Percentiles rank a stretch among this genome's conserved stretches.
These are phyloP conservation scores for Lentinula boryana DNA, from an alignment of 768 basidiomycete species.

Conservation along the genomic window DNA sequence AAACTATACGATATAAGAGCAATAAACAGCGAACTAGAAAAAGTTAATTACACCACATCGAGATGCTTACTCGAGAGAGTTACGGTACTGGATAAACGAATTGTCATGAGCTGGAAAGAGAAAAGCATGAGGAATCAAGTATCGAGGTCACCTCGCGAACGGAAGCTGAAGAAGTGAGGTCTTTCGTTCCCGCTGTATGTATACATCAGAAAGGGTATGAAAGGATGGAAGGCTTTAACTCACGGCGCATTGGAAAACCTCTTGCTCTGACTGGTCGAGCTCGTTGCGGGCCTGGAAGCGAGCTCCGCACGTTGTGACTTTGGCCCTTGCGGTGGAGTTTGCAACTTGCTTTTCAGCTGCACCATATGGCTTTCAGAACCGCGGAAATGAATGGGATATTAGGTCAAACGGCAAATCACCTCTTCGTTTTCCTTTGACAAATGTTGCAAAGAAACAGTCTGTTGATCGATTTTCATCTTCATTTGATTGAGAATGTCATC, in stretches of 20 bases:
- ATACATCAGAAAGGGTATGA: not conserved
- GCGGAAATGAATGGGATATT: not conserved
- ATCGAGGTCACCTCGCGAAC: not conserved
- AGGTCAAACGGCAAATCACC: slow-evolving; percentile 20
- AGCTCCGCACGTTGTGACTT: not conserved
- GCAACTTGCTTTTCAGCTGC: not conserved
- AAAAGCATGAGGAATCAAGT: not conserved
- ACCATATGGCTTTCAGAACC: not conserved
- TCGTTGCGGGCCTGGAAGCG: not conserved
- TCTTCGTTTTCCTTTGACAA: slow-evolving; percentile 42
- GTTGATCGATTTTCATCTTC: slow-evolving; percentile 44
- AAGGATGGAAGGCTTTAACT: not conserved
- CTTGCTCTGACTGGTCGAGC: not conserved
- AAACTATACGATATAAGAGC: no score
- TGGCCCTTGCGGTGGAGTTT: not conserved
- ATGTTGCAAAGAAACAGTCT: slow-evolving; percentile 34
- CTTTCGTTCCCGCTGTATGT: not conserved
- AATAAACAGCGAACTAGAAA: no score
- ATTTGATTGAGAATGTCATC: slow-evolving; percentile 35
- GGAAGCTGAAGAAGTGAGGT: not conserved
- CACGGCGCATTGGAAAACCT: not conserved
- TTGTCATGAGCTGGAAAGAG: no score
- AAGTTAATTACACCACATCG: no score
- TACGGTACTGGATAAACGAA: no score
- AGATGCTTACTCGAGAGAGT: no score